Percentiles rank a stretch among this genome's conserved stretches.
Evolutionary conservation across 179 eudicot species (phyloP).

Genomic region (Silene coronaria): DNA sequence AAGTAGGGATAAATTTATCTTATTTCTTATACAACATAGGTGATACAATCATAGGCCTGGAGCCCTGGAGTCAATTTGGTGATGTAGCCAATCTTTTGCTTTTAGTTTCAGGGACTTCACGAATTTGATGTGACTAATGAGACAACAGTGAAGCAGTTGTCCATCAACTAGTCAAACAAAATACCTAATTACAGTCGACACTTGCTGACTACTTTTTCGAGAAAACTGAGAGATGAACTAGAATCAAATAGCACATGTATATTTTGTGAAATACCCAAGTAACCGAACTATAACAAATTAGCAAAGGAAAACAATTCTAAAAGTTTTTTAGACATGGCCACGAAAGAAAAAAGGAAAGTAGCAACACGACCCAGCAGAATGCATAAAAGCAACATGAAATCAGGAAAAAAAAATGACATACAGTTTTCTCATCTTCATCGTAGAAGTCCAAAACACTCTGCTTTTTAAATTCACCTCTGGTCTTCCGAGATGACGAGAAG

Average conservation of each 20-base stretch:
- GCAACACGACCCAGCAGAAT: conserved; percentile 4
- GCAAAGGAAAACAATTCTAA: conserved; percentile 4
- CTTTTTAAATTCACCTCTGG: conserved; percentile 68
- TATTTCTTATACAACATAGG: background rate
- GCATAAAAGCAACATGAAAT: background rate
- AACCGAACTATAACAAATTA: background rate
- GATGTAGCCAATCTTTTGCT: background rate
- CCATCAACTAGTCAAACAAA: background rate
- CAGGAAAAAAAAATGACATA: conserved; percentile 32
- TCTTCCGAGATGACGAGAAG: conserved; percentile 87
- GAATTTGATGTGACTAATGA: background rate
- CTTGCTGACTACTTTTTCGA: background rate
- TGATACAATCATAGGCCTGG: background rate
- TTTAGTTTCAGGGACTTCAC: background rate
- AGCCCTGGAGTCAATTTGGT: background rate
- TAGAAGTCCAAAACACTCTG: conserved; percentile 65
- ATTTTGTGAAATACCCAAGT: background rate
- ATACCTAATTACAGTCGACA: background rate
- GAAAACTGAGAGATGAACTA: background rate
- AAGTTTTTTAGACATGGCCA: background rate
- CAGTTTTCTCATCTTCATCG: conserved; percentile 92
- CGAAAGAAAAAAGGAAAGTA: background rate
- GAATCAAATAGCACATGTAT: background rate
- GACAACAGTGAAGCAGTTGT: background rate
- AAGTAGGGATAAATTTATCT: background rate